Evolutionary conservation across 306 rosid species (phyloP), one percentile per base, ranked within the genome.

Genomic region (Gynostemma pentaphyllum): DNA sequence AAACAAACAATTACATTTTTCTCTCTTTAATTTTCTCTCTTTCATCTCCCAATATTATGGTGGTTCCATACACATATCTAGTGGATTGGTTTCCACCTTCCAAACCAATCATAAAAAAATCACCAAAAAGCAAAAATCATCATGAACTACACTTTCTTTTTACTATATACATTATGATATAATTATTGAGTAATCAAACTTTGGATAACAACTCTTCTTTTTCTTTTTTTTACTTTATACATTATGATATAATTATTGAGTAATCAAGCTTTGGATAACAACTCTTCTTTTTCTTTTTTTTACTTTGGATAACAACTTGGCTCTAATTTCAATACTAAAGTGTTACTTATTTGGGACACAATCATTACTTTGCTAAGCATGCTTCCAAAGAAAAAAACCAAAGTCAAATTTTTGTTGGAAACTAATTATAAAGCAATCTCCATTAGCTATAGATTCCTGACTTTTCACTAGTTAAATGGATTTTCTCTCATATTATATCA

Each of bases 281-380:
- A n/a, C n/a, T n/a, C n/a, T n/a, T n/a, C n/a, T n/a, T n/a, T n/a
- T n/a, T n/a, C n/a, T n/a, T n/a, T n/a, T n/a, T n/a, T n/a, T n/a
- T n/a, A n/a, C n/a, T n/a, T 59, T 59, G 47, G 47, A 59, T 59
- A 59, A 36, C 32, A 59, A 59, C 13, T 37, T 59, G 28, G 64
- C 47, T 21, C 46, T 37, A n/a, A n/a, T n/a, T 59, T 59, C 45
- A 30, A 13, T 37, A 37, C 30, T 11, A 14, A 59, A 19, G 46
- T 37, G 65, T 22, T 59, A 37, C 65, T 5, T 6, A 59, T 59
- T 36, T 11, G 47, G 19, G 9, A 59, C 65, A 59, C 13, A n/a
- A 59, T 59, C 47, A 59, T 59, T 59, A 37, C 47, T 37, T 5
- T 12, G 65, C 47, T 22, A 37, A 37, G 65, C 65, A 37, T 59